phyloP scores from a whole-genome alignment of 129 eudicot genomes.

The Centella asiatica region DNA sequence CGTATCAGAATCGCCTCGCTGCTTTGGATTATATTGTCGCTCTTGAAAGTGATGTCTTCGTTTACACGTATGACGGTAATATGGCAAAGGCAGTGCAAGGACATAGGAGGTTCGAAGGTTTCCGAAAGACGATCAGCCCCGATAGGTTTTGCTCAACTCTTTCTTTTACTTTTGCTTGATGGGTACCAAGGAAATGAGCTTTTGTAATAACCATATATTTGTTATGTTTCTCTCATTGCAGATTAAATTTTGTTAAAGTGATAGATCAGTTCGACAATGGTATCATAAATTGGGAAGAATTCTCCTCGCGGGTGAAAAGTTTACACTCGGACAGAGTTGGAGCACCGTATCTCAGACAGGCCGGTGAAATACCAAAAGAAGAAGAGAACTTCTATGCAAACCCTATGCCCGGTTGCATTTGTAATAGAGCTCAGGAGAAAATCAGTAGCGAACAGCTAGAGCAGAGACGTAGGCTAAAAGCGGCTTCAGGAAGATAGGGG shows the following conservation, averaged over 20 bases:
- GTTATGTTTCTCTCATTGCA: slow-evolving; percentile 15
- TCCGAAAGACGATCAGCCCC: slow-evolving; percentile 82
- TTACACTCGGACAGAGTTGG: slow-evolving; percentile 59
- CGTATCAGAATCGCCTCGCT: slow-evolving; percentile 79
- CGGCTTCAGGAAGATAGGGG: slow-evolving; percentile 18
- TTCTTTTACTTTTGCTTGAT: neutral
- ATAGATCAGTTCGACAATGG: slow-evolving; percentile 67
- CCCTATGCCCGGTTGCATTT: slow-evolving; percentile 85
- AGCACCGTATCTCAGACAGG: slow-evolving; percentile 46
- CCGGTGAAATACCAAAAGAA: slow-evolving; percentile 46
- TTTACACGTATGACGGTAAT: slow-evolving; percentile 91
- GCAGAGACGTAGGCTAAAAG: slow-evolving; percentile 18
- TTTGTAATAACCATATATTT: neutral
- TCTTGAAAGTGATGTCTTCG: slow-evolving; percentile 76
- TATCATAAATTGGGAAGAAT: slow-evolving; percentile 53
- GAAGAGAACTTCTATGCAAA: slow-evolving; percentile 93
- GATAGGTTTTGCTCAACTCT: slow-evolving; percentile 30
- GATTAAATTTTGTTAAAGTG: slow-evolving; percentile 53
- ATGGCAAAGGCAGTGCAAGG: slow-evolving; percentile 99
- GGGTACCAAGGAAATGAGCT: neutral
- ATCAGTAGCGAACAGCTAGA: slow-evolving; percentile 7
- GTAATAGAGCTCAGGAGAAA: slow-evolving; percentile 30
- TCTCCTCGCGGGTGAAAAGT: slow-evolving; percentile 42
- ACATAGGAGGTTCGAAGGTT: slow-evolving; percentile 83
- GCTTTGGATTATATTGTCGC: slow-evolving; percentile 90